Conservation (phyloP, 768 basidiomycete species). For the Chlorophyllum brunneum region DNA sequence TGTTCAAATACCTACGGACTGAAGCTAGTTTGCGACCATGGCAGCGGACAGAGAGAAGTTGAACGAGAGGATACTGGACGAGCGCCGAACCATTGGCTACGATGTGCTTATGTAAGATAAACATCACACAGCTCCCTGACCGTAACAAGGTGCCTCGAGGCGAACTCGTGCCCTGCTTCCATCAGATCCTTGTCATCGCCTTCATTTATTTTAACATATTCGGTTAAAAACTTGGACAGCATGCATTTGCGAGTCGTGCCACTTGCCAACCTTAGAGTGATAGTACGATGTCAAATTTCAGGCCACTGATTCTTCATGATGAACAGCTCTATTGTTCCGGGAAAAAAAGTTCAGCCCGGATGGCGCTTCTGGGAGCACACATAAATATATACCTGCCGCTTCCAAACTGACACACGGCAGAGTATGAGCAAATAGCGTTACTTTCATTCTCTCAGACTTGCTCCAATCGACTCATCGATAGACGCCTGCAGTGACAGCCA, state of each 20-base stretch:
- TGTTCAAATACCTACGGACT: not conserved
- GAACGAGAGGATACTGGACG: not conserved
- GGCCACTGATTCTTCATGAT: too few species aligned
- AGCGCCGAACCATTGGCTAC: not conserved
- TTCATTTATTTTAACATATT: too few species aligned
- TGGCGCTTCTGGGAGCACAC: too few species aligned
- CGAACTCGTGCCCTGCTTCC: slow-evolving; percentile 9
- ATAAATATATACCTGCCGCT: too few species aligned
- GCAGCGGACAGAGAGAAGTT: not conserved
- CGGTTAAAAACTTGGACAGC: too few species aligned
- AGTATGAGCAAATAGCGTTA: too few species aligned
- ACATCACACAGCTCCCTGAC: not conserved
- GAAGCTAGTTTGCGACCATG: slow-evolving; percentile 1
- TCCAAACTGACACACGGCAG: too few species aligned
- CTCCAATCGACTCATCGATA: not conserved
- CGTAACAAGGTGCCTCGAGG: slow-evolving; percentile 6
- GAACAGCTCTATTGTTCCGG: too few species aligned
- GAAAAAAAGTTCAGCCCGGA: too few species aligned
- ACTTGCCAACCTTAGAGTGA: too few species aligned
- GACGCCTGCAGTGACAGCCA: not conserved
- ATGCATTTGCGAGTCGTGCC: too few species aligned
- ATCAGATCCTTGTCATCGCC: slow-evolving; percentile 10
- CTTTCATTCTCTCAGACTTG: not conserved
- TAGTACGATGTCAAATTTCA: too few species aligned
- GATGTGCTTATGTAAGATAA: not conserved